Conservation (phyloP, 805 yeast species). For the Candida ipomoeae region DNA sequence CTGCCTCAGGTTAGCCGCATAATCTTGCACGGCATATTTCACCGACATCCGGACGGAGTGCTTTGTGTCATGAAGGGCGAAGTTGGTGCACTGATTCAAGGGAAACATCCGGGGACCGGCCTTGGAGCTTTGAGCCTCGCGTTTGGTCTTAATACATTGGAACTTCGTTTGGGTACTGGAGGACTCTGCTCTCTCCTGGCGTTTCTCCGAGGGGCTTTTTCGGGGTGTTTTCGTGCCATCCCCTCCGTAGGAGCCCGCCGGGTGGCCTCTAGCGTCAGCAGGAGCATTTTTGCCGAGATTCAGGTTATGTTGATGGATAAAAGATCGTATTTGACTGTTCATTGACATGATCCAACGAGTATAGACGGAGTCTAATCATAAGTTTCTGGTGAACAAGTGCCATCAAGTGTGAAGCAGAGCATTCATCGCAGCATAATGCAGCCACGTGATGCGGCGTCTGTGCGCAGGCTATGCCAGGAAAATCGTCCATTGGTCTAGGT, state of each 20-base stretch:
- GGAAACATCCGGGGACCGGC: slow-evolving; percentile 6
- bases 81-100: slow-evolving; percentile 12
- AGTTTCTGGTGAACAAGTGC: not conserved
- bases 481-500: not conserved
- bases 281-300: not conserved
- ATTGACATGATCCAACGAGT: slow-evolving; percentile 5
- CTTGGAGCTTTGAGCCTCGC: not conserved
- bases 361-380: not conserved
- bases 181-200: not conserved
- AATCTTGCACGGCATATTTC: slow-evolving; percentile 4
- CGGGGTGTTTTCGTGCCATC: not conserved
- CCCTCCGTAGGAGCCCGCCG: slow-evolving; percentile 1
- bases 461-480: not conserved
- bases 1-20: not conserved
- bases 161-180: not conserved
- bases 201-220: not conserved
- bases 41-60: slow-evolving; percentile 9
- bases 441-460: slow-evolving; percentile 1
- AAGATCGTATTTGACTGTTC: slow-evolving; percentile 11
- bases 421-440: slow-evolving; percentile 3
- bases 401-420: not conserved
- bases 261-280: not conserved
- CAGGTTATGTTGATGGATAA: slow-evolving; percentile 12
- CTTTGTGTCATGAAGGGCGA: slow-evolving; percentile 7
- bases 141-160: slow-evolving; percentile 1